Conservation (phyloP, 2,329 filamentous ascomycete genomes). For the Niveomyces coronatus region DNA sequence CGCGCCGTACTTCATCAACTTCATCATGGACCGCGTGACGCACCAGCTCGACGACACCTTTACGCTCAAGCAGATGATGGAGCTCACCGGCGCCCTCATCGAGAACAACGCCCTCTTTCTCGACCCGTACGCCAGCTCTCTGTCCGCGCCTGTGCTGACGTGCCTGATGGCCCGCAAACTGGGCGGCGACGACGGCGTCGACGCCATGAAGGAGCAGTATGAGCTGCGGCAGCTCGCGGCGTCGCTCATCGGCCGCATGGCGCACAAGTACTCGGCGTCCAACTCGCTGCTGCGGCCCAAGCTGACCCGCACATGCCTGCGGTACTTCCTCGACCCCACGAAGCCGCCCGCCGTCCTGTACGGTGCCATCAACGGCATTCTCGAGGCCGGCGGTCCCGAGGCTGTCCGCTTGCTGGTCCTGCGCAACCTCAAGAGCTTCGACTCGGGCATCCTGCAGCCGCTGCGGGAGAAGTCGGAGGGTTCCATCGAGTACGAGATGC, state of each 20-base stretch:
- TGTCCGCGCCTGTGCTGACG: constrained; percentile 82
- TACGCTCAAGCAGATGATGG: constrained; percentile 84
- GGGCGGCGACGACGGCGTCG: constrained; percentile 45
- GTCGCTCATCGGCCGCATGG: constrained; percentile 68
- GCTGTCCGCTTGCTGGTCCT: constrained; percentile 46
- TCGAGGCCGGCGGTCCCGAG: constrained; percentile 61
- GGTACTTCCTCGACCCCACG: constrained; percentile 79
- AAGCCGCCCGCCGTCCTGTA: constrained; percentile 80
- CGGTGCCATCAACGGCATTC: constrained; percentile 73
- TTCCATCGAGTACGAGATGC: constrained; percentile 42
- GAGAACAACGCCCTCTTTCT: constrained; percentile 71
- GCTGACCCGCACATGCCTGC: constrained; percentile 85
- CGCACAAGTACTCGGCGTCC: constrained; percentile 67
- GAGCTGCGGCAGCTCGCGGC: constrained; percentile 76
- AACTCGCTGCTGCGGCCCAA: constrained; percentile 79
- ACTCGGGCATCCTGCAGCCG: constrained; percentile 41
- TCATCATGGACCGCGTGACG: constrained; percentile 91
- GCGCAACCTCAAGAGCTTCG: constrained; percentile 45
- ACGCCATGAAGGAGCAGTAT: constrained; percentile 55
- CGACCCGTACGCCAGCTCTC: constrained; percentile 48
- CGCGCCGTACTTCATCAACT: constrained; percentile 92
- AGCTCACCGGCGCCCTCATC: constrained; percentile 73
- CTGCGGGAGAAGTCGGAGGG: constrained; percentile 40
- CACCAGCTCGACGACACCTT: constrained; percentile 88
- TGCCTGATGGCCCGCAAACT: constrained; percentile 74